Base-by-base conservation (phyloP, 2,329 filamentous ascomycete species). In the Boeremia exigua region DNA sequence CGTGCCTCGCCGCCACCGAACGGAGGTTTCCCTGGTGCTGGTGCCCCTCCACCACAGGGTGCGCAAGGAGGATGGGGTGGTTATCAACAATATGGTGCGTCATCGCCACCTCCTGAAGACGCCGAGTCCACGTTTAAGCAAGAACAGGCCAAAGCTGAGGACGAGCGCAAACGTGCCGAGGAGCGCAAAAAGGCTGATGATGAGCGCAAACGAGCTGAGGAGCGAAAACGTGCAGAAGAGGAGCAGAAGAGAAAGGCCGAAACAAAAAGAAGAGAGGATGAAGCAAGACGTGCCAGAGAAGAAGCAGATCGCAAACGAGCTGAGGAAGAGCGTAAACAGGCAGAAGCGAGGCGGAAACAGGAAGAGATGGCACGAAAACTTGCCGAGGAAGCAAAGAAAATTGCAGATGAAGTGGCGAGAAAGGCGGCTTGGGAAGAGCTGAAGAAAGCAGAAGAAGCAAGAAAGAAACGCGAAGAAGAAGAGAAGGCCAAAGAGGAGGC, bases 91-190 rank as follows among this genome's bases (percentile, higher is more conserved):
- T 67, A 70, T 37, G 67, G 70, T 27, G 62, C 67, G 30, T 65
- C 67, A 25, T 65, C 69, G 12, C 71, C 69, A 15, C 68, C 67
- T 29, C 72, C 69, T 44, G 63, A 71, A 42, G 67, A 74, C 37
- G 53, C 66, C 25, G 66, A 69, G 17, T 63, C 61, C 15, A 62
- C 66, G 6, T 75, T 71, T 66, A 69, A 63, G 73, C 25, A 60
- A 69, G 68, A 60, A 68, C 81, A 79, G 63, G 79, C 79, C 60
- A 75, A 75, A 39, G 79, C 79, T 61, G 75, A 75, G 34, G 76
- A 79, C 47, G 66, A 70, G 3, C 80, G 87, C 49, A 88, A 90
- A 67, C 88, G 90, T 62, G 87, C 88, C 62, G 86, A 77, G 74
- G 72, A 28, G 76, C 62, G 58, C 10, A 52, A 36, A 25, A 45